These are phyloP conservation scores for Pyricularia sp. DNA, from an alignment of 2,329 filamentous ascomycete genomes.

Conservation along the genomic window DNA sequence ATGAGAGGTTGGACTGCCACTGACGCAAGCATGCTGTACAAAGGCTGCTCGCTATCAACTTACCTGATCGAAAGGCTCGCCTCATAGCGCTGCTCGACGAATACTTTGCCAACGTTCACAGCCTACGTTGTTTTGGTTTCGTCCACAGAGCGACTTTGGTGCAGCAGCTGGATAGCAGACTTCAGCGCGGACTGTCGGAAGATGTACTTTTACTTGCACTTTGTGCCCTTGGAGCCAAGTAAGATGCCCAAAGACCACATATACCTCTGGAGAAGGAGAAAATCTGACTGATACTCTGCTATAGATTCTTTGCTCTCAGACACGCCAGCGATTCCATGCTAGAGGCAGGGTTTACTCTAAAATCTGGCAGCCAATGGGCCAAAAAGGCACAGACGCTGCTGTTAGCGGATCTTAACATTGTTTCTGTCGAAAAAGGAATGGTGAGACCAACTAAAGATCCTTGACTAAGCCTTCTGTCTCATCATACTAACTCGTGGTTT, in stretches of 20 bases:
- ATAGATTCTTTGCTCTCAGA: slow-evolving; percentile 2
- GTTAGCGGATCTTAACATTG: slow-evolving; percentile 2
- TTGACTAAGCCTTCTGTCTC: not conserved
- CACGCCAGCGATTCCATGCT: not conserved
- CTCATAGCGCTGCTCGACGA: slow-evolving; percentile 8
- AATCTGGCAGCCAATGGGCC: slow-evolving; percentile 8
- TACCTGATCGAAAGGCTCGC: not conserved
- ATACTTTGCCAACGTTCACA: slow-evolving; percentile 12
- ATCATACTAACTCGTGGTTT: not conserved
- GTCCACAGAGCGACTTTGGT: slow-evolving; percentile 12
- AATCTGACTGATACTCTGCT: not conserved
- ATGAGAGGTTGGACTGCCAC: not conserved
- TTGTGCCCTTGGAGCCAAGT: slow-evolving; percentile 10
- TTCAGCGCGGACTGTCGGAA: not conserved
- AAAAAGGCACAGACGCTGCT: slow-evolving; percentile 7
- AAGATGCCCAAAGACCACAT: not conserved
- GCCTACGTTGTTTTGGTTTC: slow-evolving; percentile 12
- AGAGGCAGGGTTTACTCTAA: slow-evolving; percentile 3
- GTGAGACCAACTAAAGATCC: not conserved
- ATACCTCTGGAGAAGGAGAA: not conserved
- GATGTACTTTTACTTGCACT: slow-evolving; percentile 7
- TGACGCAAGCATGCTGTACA: not conserved
- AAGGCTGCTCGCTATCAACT: not conserved
- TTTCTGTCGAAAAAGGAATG: slow-evolving; percentile 8
- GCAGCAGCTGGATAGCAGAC: slow-evolving; percentile 8